A percentile compares a stretch with the other conserved stretches of the same genome.
phyloP scores from a whole-genome alignment of 371 early-diverging fungal genomes.

The Mucor indicus region DNA sequence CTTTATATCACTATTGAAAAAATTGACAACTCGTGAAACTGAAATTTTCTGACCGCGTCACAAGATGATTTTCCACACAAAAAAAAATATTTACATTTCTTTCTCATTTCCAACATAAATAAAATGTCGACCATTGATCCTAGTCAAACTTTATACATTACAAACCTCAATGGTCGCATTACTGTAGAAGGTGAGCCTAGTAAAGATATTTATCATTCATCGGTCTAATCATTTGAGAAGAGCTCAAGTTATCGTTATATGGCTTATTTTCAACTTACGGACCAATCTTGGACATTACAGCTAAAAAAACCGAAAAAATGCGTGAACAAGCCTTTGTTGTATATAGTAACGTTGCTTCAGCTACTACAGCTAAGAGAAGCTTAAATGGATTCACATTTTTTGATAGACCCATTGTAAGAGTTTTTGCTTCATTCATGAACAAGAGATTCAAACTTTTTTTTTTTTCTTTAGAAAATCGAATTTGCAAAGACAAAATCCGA shows the following conservation, averaged over 20 bases:
- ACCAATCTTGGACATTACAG: slow-evolving; percentile 81
- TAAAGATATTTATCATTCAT: no score
- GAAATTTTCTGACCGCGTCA: no score
- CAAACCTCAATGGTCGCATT: slow-evolving; percentile 60
- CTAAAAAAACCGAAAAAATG: slow-evolving; percentile 73
- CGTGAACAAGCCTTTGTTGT: slow-evolving; percentile 97
- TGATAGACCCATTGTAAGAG: slow-evolving; percentile 70
- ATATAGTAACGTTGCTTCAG: slow-evolving; percentile 73
- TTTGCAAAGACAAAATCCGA: slow-evolving; percentile 78
- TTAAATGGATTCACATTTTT: slow-evolving; percentile 78
- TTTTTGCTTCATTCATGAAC: not conserved
- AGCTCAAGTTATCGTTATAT: slow-evolving; percentile 68
- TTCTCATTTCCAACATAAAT: no score
- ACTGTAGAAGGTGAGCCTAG: slow-evolving; percentile 58
- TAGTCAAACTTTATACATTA: slow-evolving; percentile 69
- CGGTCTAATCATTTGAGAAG: slow-evolving; percentile 27
- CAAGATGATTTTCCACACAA: no score
- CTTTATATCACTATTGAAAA: no score
- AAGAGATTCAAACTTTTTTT: not conserved
- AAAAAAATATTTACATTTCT: no score
- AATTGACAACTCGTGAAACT: no score
- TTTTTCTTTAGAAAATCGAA: slow-evolving; percentile 60
- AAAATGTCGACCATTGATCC: slow-evolving; percentile 44
- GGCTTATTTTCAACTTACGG: slow-evolving; percentile 80
- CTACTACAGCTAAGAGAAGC: slow-evolving; percentile 71